phyloP scores from a whole-genome alignment of 768 basidiomycete genomes.

The Cystofilobasidium ferigula region DNA sequence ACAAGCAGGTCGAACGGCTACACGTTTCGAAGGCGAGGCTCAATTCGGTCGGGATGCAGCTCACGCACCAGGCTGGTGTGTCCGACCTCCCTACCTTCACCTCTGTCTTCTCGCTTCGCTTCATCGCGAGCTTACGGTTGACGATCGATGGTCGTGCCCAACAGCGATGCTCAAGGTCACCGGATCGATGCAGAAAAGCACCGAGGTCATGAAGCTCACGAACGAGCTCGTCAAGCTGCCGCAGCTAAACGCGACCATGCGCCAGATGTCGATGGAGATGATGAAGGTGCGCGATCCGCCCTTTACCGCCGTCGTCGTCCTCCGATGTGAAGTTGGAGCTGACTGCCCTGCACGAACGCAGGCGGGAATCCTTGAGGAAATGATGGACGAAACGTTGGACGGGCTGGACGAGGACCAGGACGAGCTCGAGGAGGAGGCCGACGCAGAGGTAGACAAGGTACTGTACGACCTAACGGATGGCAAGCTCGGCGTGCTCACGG shows the following conservation, averaged over 20 bases:
- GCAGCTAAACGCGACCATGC: slow-evolving; percentile 83
- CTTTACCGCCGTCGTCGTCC: neutral
- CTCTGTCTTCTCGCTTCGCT: neutral
- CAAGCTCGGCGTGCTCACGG: slow-evolving; percentile 44
- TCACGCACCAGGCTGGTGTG: slow-evolving; percentile 84
- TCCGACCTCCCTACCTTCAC: slow-evolving; percentile 17
- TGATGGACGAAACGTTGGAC: slow-evolving; percentile 86
- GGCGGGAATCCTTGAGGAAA: slow-evolving; percentile 97
- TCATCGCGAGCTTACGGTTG: neutral
- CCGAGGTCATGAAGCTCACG: slow-evolving; percentile 98
- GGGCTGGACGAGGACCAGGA: slow-evolving; percentile 71
- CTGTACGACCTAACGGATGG: slow-evolving; percentile 90
- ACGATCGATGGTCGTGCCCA: neutral
- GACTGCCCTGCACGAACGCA: slow-evolving; percentile 35
- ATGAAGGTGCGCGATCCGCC: slow-evolving; percentile 57
- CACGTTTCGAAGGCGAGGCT: slow-evolving; percentile 86
- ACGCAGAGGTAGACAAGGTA: slow-evolving; percentile 93
- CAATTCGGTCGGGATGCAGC: slow-evolving; percentile 77
- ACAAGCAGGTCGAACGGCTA: slow-evolving; percentile 85
- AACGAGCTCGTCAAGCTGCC: slow-evolving; percentile 83
- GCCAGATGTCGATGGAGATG: slow-evolving; percentile 99
- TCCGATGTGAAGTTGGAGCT: slow-evolving; percentile 23
- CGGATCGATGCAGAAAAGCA: slow-evolving; percentile 92
- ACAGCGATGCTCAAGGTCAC: slow-evolving; percentile 93
- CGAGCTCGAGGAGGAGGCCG: slow-evolving; percentile 90